A percentile compares a stretch with the other conserved stretches of the same genome.
These are phyloP conservation scores for Eucalyptus microcorys DNA, from an alignment of 345 rosid genomes.

Conservation along the genomic window DNA sequence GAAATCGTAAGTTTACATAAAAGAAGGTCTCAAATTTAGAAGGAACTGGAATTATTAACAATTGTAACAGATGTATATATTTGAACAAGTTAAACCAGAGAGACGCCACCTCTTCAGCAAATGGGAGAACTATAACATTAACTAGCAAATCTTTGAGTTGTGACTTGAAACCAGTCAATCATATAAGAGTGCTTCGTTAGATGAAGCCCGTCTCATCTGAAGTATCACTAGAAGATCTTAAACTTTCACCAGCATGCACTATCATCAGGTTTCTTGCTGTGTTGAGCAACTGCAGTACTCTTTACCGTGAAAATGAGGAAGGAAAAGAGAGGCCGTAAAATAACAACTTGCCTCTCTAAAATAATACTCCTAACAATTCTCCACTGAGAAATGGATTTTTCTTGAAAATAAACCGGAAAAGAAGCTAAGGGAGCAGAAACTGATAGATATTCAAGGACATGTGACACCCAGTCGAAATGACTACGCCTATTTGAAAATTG, in stretches of 20 bases:
- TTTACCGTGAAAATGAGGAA: background rate
- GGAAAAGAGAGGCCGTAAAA: background rate
- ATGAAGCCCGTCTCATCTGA: background rate
- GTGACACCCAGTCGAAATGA: background rate
- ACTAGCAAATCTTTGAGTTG: background rate
- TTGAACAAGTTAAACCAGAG: background rate
- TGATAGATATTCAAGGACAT: background rate
- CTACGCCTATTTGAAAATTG: background rate
- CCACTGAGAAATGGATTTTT: background rate
- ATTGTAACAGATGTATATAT: background rate
- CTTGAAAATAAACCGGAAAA: background rate
- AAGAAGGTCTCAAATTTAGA: background rate
- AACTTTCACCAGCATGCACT: background rate
- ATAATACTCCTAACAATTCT: background rate
- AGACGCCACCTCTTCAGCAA: background rate
- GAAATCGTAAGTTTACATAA: background rate
- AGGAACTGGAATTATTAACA: background rate
- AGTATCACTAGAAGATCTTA: background rate
- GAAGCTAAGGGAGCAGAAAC: background rate
- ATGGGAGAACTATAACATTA: background rate
- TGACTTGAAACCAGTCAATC: background rate
- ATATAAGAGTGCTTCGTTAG: background rate
- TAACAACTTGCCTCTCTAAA: background rate
- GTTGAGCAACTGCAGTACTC: background rate
- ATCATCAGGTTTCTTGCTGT: background rate